These are phyloP conservation scores for Ceratocystis diversiconidia DNA, from an alignment of 2,329 filamentous ascomycete genomes.

Conservation along the genomic window DNA sequence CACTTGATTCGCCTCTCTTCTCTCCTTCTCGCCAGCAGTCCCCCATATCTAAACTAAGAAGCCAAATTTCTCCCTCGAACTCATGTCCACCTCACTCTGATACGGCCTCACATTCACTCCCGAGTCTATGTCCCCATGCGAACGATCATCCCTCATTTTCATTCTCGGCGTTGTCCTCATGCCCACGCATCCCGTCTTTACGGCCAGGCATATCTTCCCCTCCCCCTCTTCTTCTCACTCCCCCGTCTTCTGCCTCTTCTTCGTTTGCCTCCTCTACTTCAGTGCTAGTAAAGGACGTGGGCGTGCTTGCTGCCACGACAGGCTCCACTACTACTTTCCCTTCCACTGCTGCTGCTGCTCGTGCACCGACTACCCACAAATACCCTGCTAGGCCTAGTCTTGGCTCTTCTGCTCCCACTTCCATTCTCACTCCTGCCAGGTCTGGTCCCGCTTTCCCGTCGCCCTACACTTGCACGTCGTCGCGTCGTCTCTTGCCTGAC, in stretches of 20 bases:
- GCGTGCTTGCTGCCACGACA: neutral
- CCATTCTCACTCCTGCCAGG: neutral
- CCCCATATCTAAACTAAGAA: constrained; percentile 9
- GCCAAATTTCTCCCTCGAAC: neutral
- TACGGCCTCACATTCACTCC: neutral
- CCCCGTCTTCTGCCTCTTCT: neutral
- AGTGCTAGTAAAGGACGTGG: neutral
- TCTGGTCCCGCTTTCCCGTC: neutral
- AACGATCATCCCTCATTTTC: neutral
- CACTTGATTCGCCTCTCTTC: neutral
- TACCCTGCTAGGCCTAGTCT: neutral
- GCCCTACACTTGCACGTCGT: constrained; percentile 9
- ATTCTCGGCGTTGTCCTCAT: neutral
- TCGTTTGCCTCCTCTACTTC: neutral
- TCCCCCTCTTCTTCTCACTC: neutral
- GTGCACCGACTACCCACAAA: constrained; percentile 8
- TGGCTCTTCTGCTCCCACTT: constrained; percentile 5
- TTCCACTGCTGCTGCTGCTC: neutral
- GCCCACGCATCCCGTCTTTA: constrained; percentile 7
- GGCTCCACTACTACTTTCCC: neutral
- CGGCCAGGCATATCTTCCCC: neutral
- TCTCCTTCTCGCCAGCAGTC: neutral
- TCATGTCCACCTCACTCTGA: neutral
- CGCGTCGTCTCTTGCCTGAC: constrained; percentile 8
- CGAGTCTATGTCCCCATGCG: neutral